Evolutionary conservation across 768 basidiomycete genomes (phyloP), one percentile per base, ranked within the genome.

Genomic region (Boletus patriciae): DNA sequence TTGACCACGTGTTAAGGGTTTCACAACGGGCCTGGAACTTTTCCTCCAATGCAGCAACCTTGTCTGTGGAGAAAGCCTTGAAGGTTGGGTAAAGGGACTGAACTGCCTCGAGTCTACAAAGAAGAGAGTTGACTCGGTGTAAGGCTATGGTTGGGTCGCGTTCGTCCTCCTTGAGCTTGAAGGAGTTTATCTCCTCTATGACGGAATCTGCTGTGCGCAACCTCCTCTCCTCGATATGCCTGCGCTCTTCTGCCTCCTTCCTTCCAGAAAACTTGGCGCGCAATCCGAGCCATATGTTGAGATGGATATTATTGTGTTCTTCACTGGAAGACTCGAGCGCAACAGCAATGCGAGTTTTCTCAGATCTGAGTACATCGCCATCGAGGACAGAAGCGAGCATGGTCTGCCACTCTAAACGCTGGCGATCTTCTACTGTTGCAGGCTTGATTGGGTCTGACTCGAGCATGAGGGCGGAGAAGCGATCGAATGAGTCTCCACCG

Each of bases 301-400:
- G 74, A 67, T 85, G 82, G 59, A 82, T 73, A 70, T 81, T 82
- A 67, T 85, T 80, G 73, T 87, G 82, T 74, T 87, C 85, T 55
- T 90, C 86, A 9, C 79, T 79, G 19, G 83, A 80, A 21, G 85
- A 82, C 60, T 88, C 84, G 48, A 93, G 76, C 16, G 85, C 90
- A 46, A 85, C 86, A 29, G 90, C 89, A 57, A 98, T 94, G 54
- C 97, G 85, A 25, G 90, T 90, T 74, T 94, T 97, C 76, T 98
- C 97, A 1, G 92, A 90, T 70, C 89, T 92, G 61, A 99, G 83
- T 12, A 99, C 94, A 65, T 98, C 95, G 11, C 97, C 95, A 31
- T 85, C 84, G 45, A 99, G 80, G 25, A 98, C 96, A 31, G 94
- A 96, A 13, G 92, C 84, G 33, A 98, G 83, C 86, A 98, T 89